Conservation (phyloP, 129 eudicot genomes). For the Scalesia atractyloides region DNA sequence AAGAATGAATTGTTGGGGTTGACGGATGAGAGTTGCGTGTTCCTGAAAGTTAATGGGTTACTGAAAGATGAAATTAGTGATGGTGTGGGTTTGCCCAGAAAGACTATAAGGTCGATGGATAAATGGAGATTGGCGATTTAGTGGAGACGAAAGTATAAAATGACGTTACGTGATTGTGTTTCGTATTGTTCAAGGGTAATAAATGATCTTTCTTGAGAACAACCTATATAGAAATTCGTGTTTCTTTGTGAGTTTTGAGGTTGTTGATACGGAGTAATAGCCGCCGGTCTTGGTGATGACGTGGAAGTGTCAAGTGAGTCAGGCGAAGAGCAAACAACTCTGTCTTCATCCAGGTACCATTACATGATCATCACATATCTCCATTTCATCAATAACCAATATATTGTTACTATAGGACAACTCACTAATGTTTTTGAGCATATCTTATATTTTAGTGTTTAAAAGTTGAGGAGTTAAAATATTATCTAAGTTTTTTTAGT, state of each 20-base stretch:
- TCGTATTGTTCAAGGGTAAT: slow-evolving; percentile 48
- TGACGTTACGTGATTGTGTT: slow-evolving; percentile 51
- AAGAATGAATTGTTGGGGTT: slow-evolving; percentile 32
- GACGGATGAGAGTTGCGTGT: slow-evolving; percentile 43
- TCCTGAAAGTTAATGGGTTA: slow-evolving; percentile 38
- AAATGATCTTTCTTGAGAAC: slow-evolving; percentile 20
- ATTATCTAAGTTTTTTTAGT: too few species aligned
- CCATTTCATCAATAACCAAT: background rate
- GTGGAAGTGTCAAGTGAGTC: slow-evolving; percentile 7
- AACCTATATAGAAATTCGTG: background rate
- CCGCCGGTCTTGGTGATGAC: background rate
- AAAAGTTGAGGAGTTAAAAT: too few species aligned
- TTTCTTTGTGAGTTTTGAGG: background rate
- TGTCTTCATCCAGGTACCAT: slow-evolving; percentile 8
- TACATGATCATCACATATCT: slow-evolving; percentile 1
- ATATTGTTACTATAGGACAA: too few species aligned
- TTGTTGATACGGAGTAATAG: slow-evolving; percentile 1
- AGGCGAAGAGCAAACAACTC: background rate
- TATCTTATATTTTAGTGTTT: too few species aligned
- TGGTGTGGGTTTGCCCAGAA: slow-evolving; percentile 17
- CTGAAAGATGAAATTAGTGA: slow-evolving; percentile 18
- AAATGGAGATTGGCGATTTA: slow-evolving; percentile 80
- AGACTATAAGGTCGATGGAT: slow-evolving; percentile 42
- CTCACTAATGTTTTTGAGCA: too few species aligned
- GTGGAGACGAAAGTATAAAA: slow-evolving; percentile 80